Base-by-base conservation (phyloP, 306 rosid genomes). In the Castanopsis chinensis region DNA sequence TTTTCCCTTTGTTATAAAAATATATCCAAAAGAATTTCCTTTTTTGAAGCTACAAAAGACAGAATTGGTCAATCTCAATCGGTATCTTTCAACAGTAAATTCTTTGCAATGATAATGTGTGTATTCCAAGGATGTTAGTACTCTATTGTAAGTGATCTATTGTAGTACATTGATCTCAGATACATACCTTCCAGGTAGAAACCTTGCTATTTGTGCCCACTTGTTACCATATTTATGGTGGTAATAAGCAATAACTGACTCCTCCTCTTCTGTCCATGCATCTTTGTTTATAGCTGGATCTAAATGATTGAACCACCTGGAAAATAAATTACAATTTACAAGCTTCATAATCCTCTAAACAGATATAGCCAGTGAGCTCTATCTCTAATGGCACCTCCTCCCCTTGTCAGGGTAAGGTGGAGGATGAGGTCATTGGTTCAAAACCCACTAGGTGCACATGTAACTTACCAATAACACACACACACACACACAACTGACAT, bases 221-320 rank as follows among this genome's bases (percentile, higher is more conserved):
- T 80, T 91, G 85, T 87, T 89, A 73, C 93, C 96, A 21, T 74
- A 83, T 60, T 70, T 41, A 33, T 79, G 87, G 83, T 91, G 79
- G 78, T 68, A 89, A 79, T 61, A 69, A 81, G 83, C 76, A 84
- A 88, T 85, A 33, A 64, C 11, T 45, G 67, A 60, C 54, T 89
- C 90, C 80, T 87, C 93, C 59, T 87, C 84, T 78, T 87, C 82
- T 1, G 90, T 86, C 93, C 96, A 89, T 52, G 88, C 74, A 71
- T 83, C 86, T 78, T 79, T 89, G 65, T 78, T 91, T 77, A 89
- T 81, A 60, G 85, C 78, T 2, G 92, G 93, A 80, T 84, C 82
- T 70, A 88, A 86, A 72, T 88, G 87, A 86, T 89, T 88, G 81
- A 81, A 79, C 96, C 96, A 91, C 91, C 93, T 91, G 86, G 80